Percentiles rank a stretch among this genome's conserved stretches.
Conservation (phyloP, 805 yeast genomes). For the Ogataea saltuana region DNA sequence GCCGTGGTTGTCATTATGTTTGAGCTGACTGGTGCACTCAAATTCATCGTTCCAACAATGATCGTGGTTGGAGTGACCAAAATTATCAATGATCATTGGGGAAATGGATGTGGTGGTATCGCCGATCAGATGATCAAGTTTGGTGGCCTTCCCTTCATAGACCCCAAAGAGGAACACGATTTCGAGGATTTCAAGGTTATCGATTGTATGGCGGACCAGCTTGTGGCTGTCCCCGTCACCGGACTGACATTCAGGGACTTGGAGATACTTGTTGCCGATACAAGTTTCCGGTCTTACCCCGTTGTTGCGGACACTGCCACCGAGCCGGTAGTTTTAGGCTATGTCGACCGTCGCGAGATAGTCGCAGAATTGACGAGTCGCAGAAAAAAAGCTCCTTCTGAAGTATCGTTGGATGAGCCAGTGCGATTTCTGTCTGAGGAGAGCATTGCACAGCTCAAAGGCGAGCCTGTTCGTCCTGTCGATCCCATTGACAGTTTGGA, state of each 20-base stretch:
- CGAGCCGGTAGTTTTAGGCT: conserved; percentile 45
- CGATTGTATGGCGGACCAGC: conserved; percentile 61
- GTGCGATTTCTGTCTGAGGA: conserved; percentile 20
- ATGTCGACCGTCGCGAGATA: conserved; percentile 45
- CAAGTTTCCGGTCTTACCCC: conserved; percentile 53
- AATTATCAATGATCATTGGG: conserved; percentile 72
- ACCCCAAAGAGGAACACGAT: conserved; percentile 64
- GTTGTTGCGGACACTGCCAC: conserved; percentile 42
- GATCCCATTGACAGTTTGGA: conserved; percentile 1
- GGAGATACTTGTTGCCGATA: conserved; percentile 35
- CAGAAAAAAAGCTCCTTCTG: conserved; percentile 17
- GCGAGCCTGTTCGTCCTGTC: not conserved
- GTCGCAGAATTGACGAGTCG: conserved; percentile 30
- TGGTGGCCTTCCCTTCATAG: conserved; percentile 85
- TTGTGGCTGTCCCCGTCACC: conserved; percentile 41
- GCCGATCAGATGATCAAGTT: conserved; percentile 93
- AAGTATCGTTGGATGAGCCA: conserved; percentile 4
- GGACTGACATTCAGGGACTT: conserved; percentile 39
- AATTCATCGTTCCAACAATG: conserved; percentile 94
- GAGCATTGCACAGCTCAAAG: conserved; percentile 4
- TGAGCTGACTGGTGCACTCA: conserved; percentile 92
- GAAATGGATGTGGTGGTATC: conserved; percentile 73
- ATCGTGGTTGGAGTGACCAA: conserved; percentile 89
- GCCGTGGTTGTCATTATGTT: conserved; percentile 95
- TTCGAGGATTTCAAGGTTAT: conserved; percentile 49